A percentile compares a stretch with the other conserved stretches of the same genome.
Conservation (phyloP, 331 rosid species). For the Spiraea crenata region DNA sequence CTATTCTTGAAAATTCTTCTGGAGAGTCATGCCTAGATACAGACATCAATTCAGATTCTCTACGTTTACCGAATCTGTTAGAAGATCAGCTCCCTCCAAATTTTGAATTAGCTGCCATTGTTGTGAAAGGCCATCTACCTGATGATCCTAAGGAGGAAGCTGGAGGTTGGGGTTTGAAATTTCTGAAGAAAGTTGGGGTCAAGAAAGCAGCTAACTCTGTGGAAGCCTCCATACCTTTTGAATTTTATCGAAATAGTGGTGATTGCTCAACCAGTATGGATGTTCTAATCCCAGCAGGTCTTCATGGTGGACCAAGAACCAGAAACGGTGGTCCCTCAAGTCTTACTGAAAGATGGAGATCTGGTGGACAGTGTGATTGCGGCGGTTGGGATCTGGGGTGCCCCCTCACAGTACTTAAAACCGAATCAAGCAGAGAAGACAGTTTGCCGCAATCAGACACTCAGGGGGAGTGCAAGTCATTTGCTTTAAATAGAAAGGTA, state of each 20-base stretch:
- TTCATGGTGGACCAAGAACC: conserved; percentile 85
- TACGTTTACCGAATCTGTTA: conserved; percentile 28
- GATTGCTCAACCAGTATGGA: conserved; percentile 60
- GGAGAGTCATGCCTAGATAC: conserved; percentile 39
- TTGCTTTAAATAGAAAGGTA: conserved; percentile 64
- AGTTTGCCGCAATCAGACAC: conserved; percentile 33
- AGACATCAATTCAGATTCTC: conserved; percentile 22
- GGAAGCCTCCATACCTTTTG: conserved; percentile 28
- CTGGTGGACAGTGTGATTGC: conserved; percentile 84
- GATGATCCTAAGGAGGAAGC: conserved; percentile 34
- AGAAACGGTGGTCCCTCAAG: conserved; percentile 80
- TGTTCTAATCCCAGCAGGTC: conserved; percentile 79
- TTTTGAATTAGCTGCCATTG: conserved; percentile 79
- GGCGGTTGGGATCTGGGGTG: conserved; percentile 99
- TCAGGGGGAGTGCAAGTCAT: conserved; percentile 60
- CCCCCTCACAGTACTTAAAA: conserved; percentile 69
- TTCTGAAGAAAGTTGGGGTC: conserved; percentile 60
- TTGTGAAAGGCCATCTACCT: conserved; percentile 66
- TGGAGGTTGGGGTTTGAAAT: conserved; percentile 97
- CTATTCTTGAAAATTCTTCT: conserved; percentile 40
- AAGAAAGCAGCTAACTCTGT: conserved; percentile 31
- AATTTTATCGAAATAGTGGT: conserved; percentile 42
- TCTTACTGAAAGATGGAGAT: conserved; percentile 86
- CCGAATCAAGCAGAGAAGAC: conserved; percentile 39
- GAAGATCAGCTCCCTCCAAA: conserved; percentile 57